Evolutionary conservation across 805 yeast genomes (phyloP).

Genomic region (Yarrowia bubula): DNA sequence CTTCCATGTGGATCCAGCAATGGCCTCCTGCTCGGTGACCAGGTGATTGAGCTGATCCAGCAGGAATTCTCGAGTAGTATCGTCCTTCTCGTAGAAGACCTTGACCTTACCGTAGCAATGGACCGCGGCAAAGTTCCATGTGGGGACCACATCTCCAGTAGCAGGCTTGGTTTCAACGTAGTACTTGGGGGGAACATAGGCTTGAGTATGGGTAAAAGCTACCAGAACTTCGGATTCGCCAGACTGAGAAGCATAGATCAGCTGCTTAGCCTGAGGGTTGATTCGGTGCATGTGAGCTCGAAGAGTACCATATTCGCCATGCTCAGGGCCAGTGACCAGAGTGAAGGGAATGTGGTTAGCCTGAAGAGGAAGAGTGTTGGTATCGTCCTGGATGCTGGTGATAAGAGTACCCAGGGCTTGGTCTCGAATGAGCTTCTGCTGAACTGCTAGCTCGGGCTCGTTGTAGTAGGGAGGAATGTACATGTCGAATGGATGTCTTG

Average conservation of each 20-base stretch:
- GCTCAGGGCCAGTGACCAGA: conserved; percentile 42
- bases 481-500: background rate
- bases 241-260: conserved; percentile 12
- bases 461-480: conserved; percentile 22
- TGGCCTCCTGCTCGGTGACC: conserved; percentile 50
- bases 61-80: conserved; percentile 43
- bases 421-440: conserved; percentile 42
- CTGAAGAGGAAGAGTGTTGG: conserved; percentile 35
- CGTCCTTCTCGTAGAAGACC: conserved; percentile 43
- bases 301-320: conserved; percentile 39
- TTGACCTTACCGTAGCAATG: conserved; percentile 55
- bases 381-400: conserved; percentile 39
- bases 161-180: conserved; percentile 53
- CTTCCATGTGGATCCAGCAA: conserved; percentile 45
- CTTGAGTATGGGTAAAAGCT: conserved; percentile 51
- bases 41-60: conserved; percentile 46
- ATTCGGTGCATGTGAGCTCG: conserved; percentile 55
- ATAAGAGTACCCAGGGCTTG: conserved; percentile 54
- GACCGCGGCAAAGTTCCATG: conserved; percentile 63
- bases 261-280: conserved; percentile 47
- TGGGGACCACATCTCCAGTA: conserved; percentile 64
- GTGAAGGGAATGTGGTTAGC: conserved; percentile 61
- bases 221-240: conserved; percentile 45
- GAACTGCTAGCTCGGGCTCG: conserved; percentile 28
- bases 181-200: conserved; percentile 58